Conservation (phyloP, 1,284 basidiomycete species). For the Phlebopus sp. region DNA sequence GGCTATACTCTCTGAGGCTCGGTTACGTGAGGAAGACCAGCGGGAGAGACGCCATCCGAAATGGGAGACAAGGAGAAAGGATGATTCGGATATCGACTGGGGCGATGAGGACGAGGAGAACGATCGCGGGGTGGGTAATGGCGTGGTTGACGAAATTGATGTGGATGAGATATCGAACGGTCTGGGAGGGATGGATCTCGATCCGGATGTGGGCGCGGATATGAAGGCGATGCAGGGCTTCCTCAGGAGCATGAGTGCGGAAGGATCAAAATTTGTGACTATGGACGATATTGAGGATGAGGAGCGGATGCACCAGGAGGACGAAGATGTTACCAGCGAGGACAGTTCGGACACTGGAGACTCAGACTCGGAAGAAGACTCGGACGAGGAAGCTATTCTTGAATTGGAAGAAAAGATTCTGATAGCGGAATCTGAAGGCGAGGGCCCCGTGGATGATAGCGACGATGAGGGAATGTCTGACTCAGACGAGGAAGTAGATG, state of each 20-base stretch:
- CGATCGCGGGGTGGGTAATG: constrained; percentile 26
- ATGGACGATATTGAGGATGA: constrained; percentile 66
- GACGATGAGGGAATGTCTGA: constrained; percentile 33
- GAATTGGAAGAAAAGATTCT: constrained; percentile 19
- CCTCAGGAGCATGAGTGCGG: constrained; percentile 46
- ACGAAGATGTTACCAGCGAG: constrained; percentile 37
- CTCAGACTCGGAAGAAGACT: constrained; percentile 31
- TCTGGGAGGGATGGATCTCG: constrained; percentile 56
- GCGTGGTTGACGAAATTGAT: constrained; percentile 23
- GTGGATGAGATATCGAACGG: constrained; percentile 38
- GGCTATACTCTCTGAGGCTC: constrained; percentile 55
- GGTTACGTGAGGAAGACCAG: constrained; percentile 38
- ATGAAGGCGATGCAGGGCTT: constrained; percentile 54
- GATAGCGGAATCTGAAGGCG: constrained; percentile 24
- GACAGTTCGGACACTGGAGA: constrained; percentile 24
- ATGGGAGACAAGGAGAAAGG: constrained; percentile 51
- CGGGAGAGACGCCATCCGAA: constrained; percentile 36
- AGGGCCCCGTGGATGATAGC: constrained; percentile 18
- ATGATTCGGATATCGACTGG: constrained; percentile 74
- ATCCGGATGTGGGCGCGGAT: constrained; percentile 49
- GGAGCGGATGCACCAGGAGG: constrained; percentile 50
- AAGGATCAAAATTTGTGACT: constrained; percentile 51
- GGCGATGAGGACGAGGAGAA: constrained; percentile 50
- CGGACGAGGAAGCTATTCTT: constrained; percentile 16
- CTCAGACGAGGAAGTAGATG: constrained; percentile 27